Percentiles rank a stretch among this genome's conserved stretches.
phyloP scores from a whole-genome alignment of 371 early-diverging fungal genomes.

The Entomophthora muscae region DNA sequence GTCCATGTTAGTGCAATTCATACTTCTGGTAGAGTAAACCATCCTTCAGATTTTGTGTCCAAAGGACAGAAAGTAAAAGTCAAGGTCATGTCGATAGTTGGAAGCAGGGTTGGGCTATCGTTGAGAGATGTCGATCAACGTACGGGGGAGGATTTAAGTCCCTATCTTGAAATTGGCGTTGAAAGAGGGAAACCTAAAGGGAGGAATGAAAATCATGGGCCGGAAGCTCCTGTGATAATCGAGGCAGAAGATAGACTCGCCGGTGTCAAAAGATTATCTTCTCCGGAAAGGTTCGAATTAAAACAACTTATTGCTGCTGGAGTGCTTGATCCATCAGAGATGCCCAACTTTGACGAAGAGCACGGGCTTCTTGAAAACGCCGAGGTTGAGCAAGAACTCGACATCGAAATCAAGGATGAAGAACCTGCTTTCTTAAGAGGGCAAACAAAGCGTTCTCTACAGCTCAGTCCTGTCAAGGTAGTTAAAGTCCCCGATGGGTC shows the following conservation, averaged over 20 bases:
- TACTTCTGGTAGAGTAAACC: constrained; percentile 40
- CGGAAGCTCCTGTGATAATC: constrained; percentile 31
- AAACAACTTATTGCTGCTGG: constrained; percentile 93
- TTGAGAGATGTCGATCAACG: constrained; percentile 91
- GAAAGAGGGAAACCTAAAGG: constrained; percentile 14
- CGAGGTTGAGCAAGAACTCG: constrained; percentile 86
- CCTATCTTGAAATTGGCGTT: constrained; percentile 25
- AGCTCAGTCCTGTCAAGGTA: constrained; percentile 87
- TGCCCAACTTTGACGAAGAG: constrained; percentile 70
- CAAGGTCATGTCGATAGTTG: constrained; percentile 79
- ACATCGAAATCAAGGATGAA: constrained; percentile 89
- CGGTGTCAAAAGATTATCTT: constrained; percentile 71
- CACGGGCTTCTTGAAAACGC: constrained; percentile 52
- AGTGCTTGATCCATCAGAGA: constrained; percentile 66
- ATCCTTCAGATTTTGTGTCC: constrained; percentile 64
- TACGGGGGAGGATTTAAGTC: constrained; percentile 71
- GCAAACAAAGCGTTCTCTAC: constrained; percentile 66
- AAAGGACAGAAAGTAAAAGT: constrained; percentile 69
- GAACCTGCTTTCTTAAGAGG: constrained; percentile 90
- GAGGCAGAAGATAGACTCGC: constrained; percentile 35
- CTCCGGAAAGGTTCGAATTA: constrained; percentile 92
- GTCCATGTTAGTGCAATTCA: constrained; percentile 64
- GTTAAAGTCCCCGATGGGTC: constrained; percentile 95
- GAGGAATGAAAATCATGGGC: constrained; percentile 43
- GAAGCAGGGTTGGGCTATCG: constrained; percentile 59